Percentiles rank a stretch among this genome's conserved stretches.
phyloP scores from a whole-genome alignment of 2,329 filamentous ascomycete genomes.

The Ambrosiella xylebori region DNA sequence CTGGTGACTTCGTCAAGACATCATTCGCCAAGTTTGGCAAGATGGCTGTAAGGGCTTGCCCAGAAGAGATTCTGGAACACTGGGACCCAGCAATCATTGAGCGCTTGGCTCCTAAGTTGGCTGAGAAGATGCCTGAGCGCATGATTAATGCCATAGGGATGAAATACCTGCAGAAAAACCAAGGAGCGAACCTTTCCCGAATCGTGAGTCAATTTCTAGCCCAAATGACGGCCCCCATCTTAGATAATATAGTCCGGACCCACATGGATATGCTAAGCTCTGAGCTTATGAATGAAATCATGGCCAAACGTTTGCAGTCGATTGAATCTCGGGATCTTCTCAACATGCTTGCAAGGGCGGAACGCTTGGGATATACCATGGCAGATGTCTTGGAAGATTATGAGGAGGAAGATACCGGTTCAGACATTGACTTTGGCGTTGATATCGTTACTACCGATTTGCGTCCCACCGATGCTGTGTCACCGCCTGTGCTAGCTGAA shows the following conservation, averaged over 20 bases:
- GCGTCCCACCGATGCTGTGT: neutral
- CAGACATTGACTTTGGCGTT: constrained; percentile 8
- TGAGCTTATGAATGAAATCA: constrained; percentile 32
- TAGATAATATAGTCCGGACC: neutral
- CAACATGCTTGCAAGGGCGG: constrained; percentile 37
- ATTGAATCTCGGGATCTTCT: constrained; percentile 38
- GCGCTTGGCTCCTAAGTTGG: constrained; percentile 30
- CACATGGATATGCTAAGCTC: neutral
- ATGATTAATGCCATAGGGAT: neutral
- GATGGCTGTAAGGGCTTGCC: constrained; percentile 25
- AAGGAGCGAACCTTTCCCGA: no score
- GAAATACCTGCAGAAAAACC: no score
- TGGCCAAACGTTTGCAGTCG: constrained; percentile 34
- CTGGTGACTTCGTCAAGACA: neutral
- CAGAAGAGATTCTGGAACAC: constrained; percentile 24
- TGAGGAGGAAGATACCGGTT: constrained; percentile 24
- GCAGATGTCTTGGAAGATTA: constrained; percentile 10
- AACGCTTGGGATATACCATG: constrained; percentile 34
- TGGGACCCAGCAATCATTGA: constrained; percentile 20
- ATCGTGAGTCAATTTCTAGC: no score
- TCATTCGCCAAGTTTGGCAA: constrained; percentile 28
- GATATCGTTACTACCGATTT: constrained; percentile 8
- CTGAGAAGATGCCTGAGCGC: constrained; percentile 28
- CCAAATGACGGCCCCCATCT: neutral
- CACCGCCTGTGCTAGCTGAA: neutral